A percentile compares a stretch with the other conserved stretches of the same genome.
phyloP scores from a whole-genome alignment of 2,329 filamentous ascomycete genomes.

The Pseudogymnoascus verrucosus region DNA sequence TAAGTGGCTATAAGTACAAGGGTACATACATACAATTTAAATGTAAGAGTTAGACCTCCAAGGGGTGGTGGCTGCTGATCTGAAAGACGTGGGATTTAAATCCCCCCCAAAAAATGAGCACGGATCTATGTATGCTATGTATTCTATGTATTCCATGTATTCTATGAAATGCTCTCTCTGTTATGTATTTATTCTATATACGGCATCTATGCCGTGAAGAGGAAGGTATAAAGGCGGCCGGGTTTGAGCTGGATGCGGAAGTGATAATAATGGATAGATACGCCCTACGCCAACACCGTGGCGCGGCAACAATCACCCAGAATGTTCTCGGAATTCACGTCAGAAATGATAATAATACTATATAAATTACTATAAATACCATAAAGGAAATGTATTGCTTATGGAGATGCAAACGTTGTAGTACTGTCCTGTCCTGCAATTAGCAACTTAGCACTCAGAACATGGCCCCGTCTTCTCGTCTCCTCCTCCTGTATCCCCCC shows the following conservation, averaged over 20 bases:
- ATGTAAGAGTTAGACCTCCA: not conserved
- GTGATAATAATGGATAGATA: slow-evolving; percentile 6
- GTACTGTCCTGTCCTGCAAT: not conserved
- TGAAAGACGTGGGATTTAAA: not conserved
- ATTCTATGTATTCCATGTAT: not conserved
- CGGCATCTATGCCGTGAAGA: not conserved
- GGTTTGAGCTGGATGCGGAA: slow-evolving; percentile 1
- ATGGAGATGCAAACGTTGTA: not conserved
- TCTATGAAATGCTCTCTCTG: not conserved
- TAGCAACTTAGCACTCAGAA: not conserved
- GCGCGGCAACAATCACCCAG: not conserved
- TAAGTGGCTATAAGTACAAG: slow-evolving; percentile 4
- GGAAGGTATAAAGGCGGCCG: not conserved
- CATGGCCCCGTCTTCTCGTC: not conserved
- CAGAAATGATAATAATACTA: not conserved
- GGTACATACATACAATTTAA: slow-evolving; percentile 8
- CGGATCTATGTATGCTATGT: not conserved
- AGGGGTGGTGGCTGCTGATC: slow-evolving; percentile 3
- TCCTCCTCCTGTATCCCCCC: not conserved
- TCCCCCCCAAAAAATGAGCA: not conserved
- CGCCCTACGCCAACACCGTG: not conserved
- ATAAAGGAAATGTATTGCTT: not conserved
- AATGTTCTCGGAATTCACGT: not conserved
- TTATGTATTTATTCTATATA: not conserved
- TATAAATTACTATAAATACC: slow-evolving; percentile 4